Evolutionary conservation across 108 stramenopile genomes (phyloP), one percentile per base, ranked within the genome.

Genomic region (Epipyxis sp.): DNA sequence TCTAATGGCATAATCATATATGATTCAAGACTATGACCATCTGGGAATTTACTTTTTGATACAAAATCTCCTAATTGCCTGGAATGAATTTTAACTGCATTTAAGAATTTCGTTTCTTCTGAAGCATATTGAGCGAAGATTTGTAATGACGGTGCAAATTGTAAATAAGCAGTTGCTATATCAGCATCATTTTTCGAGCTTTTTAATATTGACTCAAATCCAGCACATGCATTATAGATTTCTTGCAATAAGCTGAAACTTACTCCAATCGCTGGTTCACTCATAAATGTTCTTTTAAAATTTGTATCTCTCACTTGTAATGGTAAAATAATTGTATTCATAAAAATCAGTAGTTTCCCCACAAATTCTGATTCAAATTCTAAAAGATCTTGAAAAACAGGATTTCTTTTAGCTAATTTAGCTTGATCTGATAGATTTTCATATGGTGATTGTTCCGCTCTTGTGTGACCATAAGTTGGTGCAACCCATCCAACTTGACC

Each of bases 101-200:
- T 6, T 10, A 74, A 42, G 3, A 57, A 30, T 32, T 74, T 74
- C n/a, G 35, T 13, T 16, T 74, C 43, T 32, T 74, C 71, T 3
- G 71, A 34, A 13, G 50, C 50, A 37, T 54, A 74, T 42, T 74
- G 71, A 6, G 71, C 71, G 43, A 74, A 74, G 6, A 74, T 27
- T 46, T 57, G 71, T 6, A 74, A 6, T 6, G 71, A 74, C 3
- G 71, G 71, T 10, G 71, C n/a, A 74, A 74, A 74, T 6, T 74
- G 71, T 32, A 25, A 32, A 32, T 35, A 65, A 10, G 61, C 61
- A 16, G 35, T 35, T 3, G 13, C 3, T 10, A 65, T 37, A 37
- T 37, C 35, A 32, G 10, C 6, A 29, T 65, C 61, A 65, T 25
- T 37, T 6, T 37, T 29, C 10, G 34, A 3, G 34, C 30, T 35